These are phyloP conservation scores for Petunia hybrid DNA, from an alignment of 305 asterid genomes.

Conservation along the genomic window DNA sequence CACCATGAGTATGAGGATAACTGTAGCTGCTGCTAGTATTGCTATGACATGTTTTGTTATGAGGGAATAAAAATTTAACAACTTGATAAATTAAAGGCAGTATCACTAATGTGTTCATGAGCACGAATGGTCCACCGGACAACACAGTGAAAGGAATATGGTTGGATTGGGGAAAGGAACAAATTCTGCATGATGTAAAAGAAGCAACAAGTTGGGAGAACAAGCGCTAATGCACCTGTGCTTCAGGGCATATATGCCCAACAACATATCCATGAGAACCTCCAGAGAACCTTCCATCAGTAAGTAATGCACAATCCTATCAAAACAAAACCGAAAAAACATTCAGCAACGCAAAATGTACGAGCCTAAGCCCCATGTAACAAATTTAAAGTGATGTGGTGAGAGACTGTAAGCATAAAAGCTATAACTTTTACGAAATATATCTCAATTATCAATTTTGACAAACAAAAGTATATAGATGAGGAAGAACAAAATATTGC, in stretches of 20 bases:
- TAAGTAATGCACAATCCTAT: slow-evolving; percentile 89
- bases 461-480: slow-evolving; percentile 6
- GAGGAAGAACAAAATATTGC: neutral
- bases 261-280: slow-evolving; percentile 98
- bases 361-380: neutral
- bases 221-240: slow-evolving; percentile 64
- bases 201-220: neutral
- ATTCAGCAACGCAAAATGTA: neutral
- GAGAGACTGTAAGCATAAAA: neutral
- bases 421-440: neutral
- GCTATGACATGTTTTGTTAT: neutral
- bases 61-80: neutral
- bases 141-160: neutral
- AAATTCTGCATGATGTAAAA: neutral
- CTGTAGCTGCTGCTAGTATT: neutral
- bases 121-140: neutral
- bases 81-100: neutral
- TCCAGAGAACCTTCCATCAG: slow-evolving; percentile 98
- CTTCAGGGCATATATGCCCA: slow-evolving; percentile 97
- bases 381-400: neutral
- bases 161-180: slow-evolving; percentile 18
- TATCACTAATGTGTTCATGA: slow-evolving; percentile 3
- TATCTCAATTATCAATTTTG: neutral
- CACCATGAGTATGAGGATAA: neutral
- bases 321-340: slow-evolving; percentile 14